phyloP scores from a whole-genome alignment of 495 filamentous ascomycete genomes.

The Rhypophila decipiens region DNA sequence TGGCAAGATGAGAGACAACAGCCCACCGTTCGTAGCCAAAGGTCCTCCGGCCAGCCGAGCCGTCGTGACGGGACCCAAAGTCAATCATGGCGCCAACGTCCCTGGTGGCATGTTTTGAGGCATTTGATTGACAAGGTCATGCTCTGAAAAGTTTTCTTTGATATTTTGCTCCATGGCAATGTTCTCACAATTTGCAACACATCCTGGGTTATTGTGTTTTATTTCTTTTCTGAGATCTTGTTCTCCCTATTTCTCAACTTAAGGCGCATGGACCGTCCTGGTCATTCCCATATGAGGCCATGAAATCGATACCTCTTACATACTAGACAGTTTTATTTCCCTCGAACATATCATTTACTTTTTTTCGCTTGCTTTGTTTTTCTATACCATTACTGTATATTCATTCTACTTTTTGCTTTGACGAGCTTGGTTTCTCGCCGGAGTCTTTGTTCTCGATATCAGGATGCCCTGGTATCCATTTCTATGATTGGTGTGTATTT shows the following conservation, averaged over 20 bases:
- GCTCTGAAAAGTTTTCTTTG: background rate
- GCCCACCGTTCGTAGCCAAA: constrained; percentile 21
- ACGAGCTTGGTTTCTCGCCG: too few species aligned
- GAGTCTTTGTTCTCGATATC: too few species aligned
- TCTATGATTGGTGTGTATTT: too few species aligned
- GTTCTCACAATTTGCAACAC: constrained; percentile 4
- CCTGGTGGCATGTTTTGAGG: constrained; percentile 42
- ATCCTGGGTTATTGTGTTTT: constrained; percentile 5
- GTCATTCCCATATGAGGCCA: constrained; percentile 13
- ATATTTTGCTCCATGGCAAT: too few species aligned
- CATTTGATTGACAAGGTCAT: background rate
- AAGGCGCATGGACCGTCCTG: background rate
- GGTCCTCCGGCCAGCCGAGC: constrained; percentile 28
- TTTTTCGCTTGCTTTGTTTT: constrained; percentile 3
- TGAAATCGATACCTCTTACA: constrained; percentile 23
- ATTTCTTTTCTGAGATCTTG: constrained; percentile 6
- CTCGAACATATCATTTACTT: constrained; percentile 5
- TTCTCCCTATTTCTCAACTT: background rate
- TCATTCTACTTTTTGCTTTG: too few species aligned
- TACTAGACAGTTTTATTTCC: constrained; percentile 7
- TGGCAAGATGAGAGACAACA: constrained; percentile 37
- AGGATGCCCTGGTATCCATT: too few species aligned
- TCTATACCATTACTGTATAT: background rate
- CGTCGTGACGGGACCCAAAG: constrained; percentile 21
- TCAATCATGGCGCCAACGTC: constrained; percentile 21